Conservation (phyloP, 345 rosid genomes). For the Brassica rapa region DNA sequence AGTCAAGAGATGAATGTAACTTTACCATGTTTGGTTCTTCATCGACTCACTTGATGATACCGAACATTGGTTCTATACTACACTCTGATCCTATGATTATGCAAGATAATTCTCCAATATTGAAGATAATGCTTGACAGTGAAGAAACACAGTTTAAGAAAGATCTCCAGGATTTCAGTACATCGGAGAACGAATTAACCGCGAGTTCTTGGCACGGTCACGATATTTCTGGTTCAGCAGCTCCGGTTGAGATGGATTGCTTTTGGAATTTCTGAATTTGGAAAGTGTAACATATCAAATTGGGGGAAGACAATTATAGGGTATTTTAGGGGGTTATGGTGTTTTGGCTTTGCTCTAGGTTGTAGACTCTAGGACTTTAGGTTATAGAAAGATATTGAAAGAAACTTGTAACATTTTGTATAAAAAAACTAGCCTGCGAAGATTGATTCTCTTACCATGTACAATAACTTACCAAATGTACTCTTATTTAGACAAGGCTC, state of each 20-base stretch:
- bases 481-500: neutral
- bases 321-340: neutral
- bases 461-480: neutral
- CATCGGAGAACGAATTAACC: constrained; percentile 34
- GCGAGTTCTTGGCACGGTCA: constrained; percentile 21
- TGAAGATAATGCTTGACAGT: constrained; percentile 51
- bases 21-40: constrained; percentile 35
- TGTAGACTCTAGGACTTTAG: constrained; percentile 15
- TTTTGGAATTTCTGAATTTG: constrained; percentile 50
- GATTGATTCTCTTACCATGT: neutral
- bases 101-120: constrained; percentile 49
- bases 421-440: constrained; percentile 4
- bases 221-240: constrained; percentile 27
- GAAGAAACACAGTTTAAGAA: constrained; percentile 23
- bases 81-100: constrained; percentile 40
- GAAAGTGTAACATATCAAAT: neutral
- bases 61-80: constrained; percentile 32
- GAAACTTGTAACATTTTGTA: constrained; percentile 6
- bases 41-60: constrained; percentile 42
- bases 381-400: constrained; percentile 5
- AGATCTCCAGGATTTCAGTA: constrained; percentile 27
- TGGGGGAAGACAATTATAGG: neutral
- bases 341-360: neutral
- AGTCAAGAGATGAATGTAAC: constrained; percentile 33
- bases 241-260: constrained; percentile 40